A percentile compares a stretch with the other conserved stretches of the same genome.
phyloP scores from a whole-genome alignment of 2,329 filamentous ascomycete genomes.

The Bipolaris bicolor region DNA sequence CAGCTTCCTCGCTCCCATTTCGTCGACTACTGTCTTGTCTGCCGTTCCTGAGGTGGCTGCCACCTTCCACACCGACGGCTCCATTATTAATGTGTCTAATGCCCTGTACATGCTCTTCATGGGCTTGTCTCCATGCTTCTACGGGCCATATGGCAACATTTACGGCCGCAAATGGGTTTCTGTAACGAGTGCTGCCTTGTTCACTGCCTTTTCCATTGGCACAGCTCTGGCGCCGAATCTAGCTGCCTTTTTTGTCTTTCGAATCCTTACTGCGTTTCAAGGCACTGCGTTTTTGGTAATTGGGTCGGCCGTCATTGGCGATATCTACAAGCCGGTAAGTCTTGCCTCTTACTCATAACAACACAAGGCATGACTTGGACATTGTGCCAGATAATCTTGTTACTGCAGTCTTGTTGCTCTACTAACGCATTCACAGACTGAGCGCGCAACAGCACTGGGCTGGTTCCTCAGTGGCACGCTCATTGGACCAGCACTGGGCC shows the following conservation, averaged over 20 bases:
- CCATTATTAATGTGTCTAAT: slow-evolving; percentile 75
- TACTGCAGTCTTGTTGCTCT: background rate
- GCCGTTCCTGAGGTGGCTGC: slow-evolving; percentile 75
- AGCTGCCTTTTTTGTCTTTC: slow-evolving; percentile 73
- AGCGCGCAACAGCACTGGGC: slow-evolving; percentile 73
- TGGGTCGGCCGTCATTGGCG: slow-evolving; percentile 71
- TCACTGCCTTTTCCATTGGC: slow-evolving; percentile 72
- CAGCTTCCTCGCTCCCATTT: slow-evolving; percentile 76
- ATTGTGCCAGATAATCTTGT: slow-evolving; percentile 18
- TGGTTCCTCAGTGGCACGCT: slow-evolving; percentile 76
- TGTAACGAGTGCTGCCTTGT: slow-evolving; percentile 65
- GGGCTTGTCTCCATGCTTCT: slow-evolving; percentile 68
- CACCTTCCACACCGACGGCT: slow-evolving; percentile 68
- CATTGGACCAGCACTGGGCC: slow-evolving; percentile 66
- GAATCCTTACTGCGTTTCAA: slow-evolving; percentile 75
- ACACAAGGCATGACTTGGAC: background rate
- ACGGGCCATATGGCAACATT: slow-evolving; percentile 68
- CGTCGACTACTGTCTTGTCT: slow-evolving; percentile 73
- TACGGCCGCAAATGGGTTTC: slow-evolving; percentile 61
- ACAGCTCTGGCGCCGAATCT: slow-evolving; percentile 76
- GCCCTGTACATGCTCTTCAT: slow-evolving; percentile 77
- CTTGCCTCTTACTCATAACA: background rate
- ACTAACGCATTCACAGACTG: slow-evolving; percentile 61
- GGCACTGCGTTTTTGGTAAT: slow-evolving; percentile 77
- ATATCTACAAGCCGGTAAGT: slow-evolving; percentile 55